These are phyloP conservation scores for Actinomortierella ambigua DNA, from an alignment of 371 early-diverging fungal genomes.

Conservation along the genomic window DNA sequence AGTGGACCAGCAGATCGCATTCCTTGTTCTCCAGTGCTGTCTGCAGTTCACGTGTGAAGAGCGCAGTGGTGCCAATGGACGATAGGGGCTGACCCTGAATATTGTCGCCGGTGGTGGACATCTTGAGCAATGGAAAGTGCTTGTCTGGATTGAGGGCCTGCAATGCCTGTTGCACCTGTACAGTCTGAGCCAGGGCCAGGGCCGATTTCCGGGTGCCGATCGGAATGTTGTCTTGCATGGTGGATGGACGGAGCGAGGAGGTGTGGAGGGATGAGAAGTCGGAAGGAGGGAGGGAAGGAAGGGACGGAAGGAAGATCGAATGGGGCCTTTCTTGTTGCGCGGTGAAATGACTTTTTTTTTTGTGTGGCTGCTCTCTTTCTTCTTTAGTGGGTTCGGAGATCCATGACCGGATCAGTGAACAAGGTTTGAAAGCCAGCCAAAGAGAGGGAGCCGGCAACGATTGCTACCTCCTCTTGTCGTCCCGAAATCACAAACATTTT, in stretches of 20 bases:
- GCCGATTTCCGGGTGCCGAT: conserved; percentile 91
- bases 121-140: conserved; percentile 67
- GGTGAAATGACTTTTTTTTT: too few relatives aligned
- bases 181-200: conserved; percentile 90
- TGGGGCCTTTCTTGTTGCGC: too few relatives aligned
- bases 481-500: too few relatives aligned
- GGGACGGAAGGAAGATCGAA: too few relatives aligned
- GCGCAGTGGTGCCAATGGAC: conserved; percentile 91
- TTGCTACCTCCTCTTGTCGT: too few relatives aligned
- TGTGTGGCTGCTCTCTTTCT: too few relatives aligned
- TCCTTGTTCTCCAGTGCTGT: conserved; percentile 69
- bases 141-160: conserved; percentile 53
- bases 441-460: too few relatives aligned
- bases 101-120: conserved; percentile 90
- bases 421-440: too few relatives aligned
- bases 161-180: conserved; percentile 71
- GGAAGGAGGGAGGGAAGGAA: neutral
- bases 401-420: too few relatives aligned
- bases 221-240: conserved; percentile 29
- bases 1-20: conserved; percentile 93
- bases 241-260: neutral
- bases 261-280: neutral
- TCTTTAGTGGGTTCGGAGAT: too few relatives aligned
- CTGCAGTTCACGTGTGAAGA: conserved; percentile 96
- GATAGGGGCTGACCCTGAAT: conserved; percentile 84